Conservation (phyloP, 2,329 filamentous ascomycete genomes). For the Monosporascus sp. region DNA sequence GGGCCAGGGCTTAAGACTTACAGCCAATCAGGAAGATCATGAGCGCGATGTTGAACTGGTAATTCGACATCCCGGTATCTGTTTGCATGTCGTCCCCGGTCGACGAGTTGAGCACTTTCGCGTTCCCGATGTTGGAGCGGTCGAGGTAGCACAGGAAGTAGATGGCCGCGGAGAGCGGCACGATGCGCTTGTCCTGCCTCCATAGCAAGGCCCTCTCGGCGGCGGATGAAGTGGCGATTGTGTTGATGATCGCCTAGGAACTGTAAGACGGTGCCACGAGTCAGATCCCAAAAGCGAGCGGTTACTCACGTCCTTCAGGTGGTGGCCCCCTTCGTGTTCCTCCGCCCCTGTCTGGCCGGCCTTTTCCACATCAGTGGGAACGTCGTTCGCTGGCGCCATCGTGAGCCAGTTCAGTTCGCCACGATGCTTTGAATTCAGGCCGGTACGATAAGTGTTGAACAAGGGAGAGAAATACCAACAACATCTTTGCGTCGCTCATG, state of each 20-base stretch:
- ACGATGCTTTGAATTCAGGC: no score
- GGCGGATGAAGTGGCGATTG: slow-evolving; percentile 5
- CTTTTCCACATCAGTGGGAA: neutral
- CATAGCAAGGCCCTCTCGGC: slow-evolving; percentile 23
- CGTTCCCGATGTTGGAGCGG: slow-evolving; percentile 46
- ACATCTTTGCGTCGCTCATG: no score
- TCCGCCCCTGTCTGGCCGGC: neutral
- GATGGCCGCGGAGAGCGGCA: slow-evolving; percentile 47
- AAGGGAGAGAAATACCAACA: no score
- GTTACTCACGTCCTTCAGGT: neutral
- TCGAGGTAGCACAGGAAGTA: slow-evolving; percentile 56
- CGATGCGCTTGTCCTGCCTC: slow-evolving; percentile 47
- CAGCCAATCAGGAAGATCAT: slow-evolving; percentile 31
- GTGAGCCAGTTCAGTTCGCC: neutral
- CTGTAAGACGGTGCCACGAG: neutral
- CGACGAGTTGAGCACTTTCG: slow-evolving; percentile 32
- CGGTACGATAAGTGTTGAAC: no score
- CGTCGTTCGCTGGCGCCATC: neutral
- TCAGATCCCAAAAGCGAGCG: neutral
- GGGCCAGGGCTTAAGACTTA: neutral
- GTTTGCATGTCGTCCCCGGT: slow-evolving; percentile 30
- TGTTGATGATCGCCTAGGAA: slow-evolving; percentile 3
- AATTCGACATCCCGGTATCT: slow-evolving; percentile 24
- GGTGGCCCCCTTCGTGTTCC: neutral
- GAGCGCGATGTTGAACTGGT: slow-evolving; percentile 30